These are phyloP conservation scores for Vigna hirtella DNA, from an alignment of 306 rosid species.

Conservation along the genomic window DNA sequence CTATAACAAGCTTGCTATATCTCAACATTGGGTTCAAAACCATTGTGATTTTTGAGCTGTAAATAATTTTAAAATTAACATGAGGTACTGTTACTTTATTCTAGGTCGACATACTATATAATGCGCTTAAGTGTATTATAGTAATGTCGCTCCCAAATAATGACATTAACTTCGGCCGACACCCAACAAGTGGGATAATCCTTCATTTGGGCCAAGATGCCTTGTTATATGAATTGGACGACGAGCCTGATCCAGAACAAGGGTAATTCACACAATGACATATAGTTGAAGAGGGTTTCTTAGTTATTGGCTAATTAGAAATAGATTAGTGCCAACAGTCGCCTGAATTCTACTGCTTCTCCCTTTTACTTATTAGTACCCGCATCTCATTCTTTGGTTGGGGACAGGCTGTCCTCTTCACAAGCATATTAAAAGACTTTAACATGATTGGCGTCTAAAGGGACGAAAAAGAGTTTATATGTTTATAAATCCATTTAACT, in stretches of 20 bases:
- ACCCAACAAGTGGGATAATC: background rate
- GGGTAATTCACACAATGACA: background rate
- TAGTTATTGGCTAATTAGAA: background rate
- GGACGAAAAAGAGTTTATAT: background rate
- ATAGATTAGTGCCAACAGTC: background rate
- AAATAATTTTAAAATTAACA: background rate
- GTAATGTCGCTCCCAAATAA: background rate
- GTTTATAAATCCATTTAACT: background rate
- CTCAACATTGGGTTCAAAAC: background rate
- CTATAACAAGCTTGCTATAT: constrained; percentile 13
- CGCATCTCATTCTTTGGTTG: no score
- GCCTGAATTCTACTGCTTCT: background rate
- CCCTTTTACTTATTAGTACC: no score
- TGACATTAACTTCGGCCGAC: background rate
- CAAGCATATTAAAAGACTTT: background rate
- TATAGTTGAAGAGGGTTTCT: background rate
- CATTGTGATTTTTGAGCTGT: constrained; percentile 6
- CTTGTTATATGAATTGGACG: background rate
- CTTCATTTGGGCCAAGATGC: background rate
- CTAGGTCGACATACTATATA: no score
- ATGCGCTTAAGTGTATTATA: background rate
- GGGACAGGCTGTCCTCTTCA: background rate
- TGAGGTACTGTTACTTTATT: no score
- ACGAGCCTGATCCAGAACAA: background rate
- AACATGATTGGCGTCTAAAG: background rate